Percentiles rank a stretch among this genome's conserved stretches.
These are phyloP conservation scores for Linum tenue DNA, from an alignment of 345 rosid species.

Conservation along the genomic window DNA sequence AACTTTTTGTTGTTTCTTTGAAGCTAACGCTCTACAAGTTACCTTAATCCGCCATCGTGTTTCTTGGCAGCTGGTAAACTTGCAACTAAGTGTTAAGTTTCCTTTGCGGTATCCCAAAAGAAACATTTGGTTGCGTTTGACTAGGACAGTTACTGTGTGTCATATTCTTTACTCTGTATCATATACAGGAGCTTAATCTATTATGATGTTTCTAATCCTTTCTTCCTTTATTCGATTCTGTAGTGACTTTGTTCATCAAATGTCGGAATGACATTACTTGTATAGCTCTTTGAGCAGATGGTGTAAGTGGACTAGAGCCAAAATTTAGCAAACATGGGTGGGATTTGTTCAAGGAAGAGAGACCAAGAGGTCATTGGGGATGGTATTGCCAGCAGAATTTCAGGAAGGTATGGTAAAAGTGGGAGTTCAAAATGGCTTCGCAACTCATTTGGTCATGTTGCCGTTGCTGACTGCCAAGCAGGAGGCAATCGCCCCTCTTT, in stretches of 20 bases:
- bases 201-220: not conserved
- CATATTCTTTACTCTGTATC: not conserved
- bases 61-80: too few species aligned
- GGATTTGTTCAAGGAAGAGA: conserved; percentile 25
- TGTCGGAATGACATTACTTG: not conserved
- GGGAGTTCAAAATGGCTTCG: conserved; percentile 21
- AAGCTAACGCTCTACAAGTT: too few species aligned
- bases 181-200: not conserved
- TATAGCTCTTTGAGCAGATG: not conserved
- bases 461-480: conserved; percentile 14
- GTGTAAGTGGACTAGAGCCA: not conserved
- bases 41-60: too few species aligned
- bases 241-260: not conserved
- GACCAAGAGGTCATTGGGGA: conserved; percentile 18
- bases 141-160: not conserved
- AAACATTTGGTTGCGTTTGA: too few species aligned
- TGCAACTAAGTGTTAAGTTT: too few species aligned
- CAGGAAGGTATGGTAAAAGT: conserved; percentile 13
- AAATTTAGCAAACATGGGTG: conserved; percentile 14
- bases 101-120: too few species aligned
- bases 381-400: conserved; percentile 13
- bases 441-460: conserved; percentile 5
- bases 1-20: not conserved
- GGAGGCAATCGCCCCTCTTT: conserved; percentile 17
- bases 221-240: not conserved